Evolutionary conservation across 768 basidiomycete genomes (phyloP), one percentile per base, ranked within the genome.

Genomic region (Rhodotorula kratochvilovae): DNA sequence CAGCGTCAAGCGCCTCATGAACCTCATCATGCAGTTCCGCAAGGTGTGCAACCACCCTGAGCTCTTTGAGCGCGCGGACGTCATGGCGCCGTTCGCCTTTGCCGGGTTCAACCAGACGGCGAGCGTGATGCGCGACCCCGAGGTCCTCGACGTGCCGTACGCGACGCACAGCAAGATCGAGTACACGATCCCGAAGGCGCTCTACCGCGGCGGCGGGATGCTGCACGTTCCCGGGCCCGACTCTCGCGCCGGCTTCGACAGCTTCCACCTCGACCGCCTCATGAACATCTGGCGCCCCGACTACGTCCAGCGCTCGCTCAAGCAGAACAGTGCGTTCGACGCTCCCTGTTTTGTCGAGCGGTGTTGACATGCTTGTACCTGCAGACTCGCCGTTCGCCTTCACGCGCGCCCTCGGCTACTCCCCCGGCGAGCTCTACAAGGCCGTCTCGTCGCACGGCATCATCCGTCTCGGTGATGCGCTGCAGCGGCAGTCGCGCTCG

Each of bases 21-120:
- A 98, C 81, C 85, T 99, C 70, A 96, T 99, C 72, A 99, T 99
- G 96, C 96, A 99, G 80, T 98, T 98, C 84, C 88, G 96, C 76
- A 99, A 99, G 84, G 92, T 90, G 73, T 98, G 95, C 84, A 98
- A 97, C 77, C 96, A 99, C 76, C 96, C 96, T 0, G 95, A 98
- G 79, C 85, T 99, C 39, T 99, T 99, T 79, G 93, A 98, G 80
- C 87, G 96, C 25, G 94, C 94, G 36, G 96, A 98, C 79, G 94
- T 99, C 53, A 85, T 89, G 17, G 90, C 94, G 0, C 94, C 96
- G 1, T 91, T 91, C 80, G 90, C 94, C 3, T 96, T 98, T 79
- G 87, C 88, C 58, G 82, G 84, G 31, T 95, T 90, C 79, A 90
- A 89, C 54, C 86, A 85, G 61, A 88, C 92, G 8, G 90, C 89